Percentiles rank a stretch among this genome's conserved stretches.
Evolutionary conservation across 2,329 filamentous ascomycete species (phyloP).

Genomic region (Colletotrichum zoysiae): DNA sequence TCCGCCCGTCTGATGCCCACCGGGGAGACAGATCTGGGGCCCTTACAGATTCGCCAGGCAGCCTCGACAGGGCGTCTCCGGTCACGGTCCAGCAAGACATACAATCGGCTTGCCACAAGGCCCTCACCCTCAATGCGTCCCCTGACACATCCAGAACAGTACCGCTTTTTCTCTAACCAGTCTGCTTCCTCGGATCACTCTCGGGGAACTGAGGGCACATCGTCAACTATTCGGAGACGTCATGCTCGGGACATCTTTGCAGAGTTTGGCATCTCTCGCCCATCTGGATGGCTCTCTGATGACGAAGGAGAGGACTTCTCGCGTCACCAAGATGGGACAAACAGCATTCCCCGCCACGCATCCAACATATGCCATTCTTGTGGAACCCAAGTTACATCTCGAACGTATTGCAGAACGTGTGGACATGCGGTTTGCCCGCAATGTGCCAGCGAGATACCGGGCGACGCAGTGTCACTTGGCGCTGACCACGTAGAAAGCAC

Average conservation of each 20-base stretch:
- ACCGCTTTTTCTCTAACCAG: constrained; percentile 25
- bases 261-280: constrained; percentile 59
- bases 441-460: constrained; percentile 55
- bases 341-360: constrained; percentile 46
- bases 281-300: constrained; percentile 61
- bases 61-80: constrained; percentile 35
- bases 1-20: constrained; percentile 9
- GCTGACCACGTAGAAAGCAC: constrained; percentile 1
- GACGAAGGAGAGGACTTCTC: constrained; percentile 47
- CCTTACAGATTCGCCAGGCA: constrained; percentile 22
- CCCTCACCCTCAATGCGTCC: neutral
- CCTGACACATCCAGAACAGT: neutral
- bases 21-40: neutral
- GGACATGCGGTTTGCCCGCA: constrained; percentile 64
- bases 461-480: constrained; percentile 37
- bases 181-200: constrained; percentile 38
- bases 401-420: constrained; percentile 60
- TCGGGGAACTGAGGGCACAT: constrained; percentile 47
- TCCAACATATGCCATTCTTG: constrained; percentile 64
- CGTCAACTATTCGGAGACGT: constrained; percentile 52
- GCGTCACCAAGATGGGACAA: constrained; percentile 48
- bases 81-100: neutral
- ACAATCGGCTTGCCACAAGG: neutral
- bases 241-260: constrained; percentile 63
- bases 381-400: constrained; percentile 54